Conservation (phyloP, 441 rosid genomes). For the Gossypium trilobum region DNA sequence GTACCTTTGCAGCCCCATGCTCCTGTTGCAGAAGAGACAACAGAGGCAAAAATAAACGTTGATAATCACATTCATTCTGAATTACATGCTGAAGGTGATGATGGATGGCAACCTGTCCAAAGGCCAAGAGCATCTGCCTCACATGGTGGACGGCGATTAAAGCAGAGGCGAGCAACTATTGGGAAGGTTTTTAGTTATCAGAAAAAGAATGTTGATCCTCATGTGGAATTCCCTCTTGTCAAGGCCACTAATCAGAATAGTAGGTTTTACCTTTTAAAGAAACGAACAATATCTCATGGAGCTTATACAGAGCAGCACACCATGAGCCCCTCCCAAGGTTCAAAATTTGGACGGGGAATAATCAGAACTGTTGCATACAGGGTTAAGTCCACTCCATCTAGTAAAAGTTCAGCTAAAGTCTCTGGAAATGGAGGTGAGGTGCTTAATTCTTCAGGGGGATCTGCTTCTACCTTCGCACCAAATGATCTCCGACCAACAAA, state of each 20-base stretch:
- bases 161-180: conserved; percentile 77
- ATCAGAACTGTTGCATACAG: conserved; percentile 78
- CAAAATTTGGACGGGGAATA: conserved; percentile 74
- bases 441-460: conserved; percentile 36
- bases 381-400: conserved; percentile 58
- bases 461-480: conserved; percentile 31
- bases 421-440: conserved; percentile 32
- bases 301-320: conserved; percentile 51
- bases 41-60: conserved; percentile 25
- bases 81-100: conserved; percentile 65
- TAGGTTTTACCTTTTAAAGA: conserved; percentile 60
- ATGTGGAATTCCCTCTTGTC: conserved; percentile 40
- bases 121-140: conserved; percentile 79
- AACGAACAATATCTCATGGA: conserved; percentile 59
- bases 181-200: conserved; percentile 65
- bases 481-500: conserved; percentile 35
- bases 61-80: conserved; percentile 34
- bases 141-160: conserved; percentile 62
- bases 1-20: conserved; percentile 30
- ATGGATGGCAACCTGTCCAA: conserved; percentile 98
- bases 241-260: conserved; percentile 52
- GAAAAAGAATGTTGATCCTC: conserved; percentile 58
- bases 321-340: conserved; percentile 40
- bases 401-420: conserved; percentile 34
- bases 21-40: conserved; percentile 32